Evolutionary conservation across 805 yeast genomes (phyloP).

Genomic region (Kluyveromyces starmeri): DNA sequence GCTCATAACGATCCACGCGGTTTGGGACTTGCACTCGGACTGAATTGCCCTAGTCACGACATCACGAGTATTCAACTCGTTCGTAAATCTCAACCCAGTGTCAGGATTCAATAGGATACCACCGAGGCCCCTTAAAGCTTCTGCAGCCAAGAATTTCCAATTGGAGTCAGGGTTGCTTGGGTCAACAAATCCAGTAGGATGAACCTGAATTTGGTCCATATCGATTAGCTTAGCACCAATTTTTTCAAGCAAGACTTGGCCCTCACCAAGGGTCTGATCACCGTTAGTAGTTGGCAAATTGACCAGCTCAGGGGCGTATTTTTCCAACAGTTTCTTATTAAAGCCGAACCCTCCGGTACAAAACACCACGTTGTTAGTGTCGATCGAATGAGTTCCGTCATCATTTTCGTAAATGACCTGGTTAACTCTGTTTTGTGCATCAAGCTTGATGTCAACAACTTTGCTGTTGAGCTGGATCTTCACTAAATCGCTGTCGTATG

Average conservation of each 20-base stretch:
- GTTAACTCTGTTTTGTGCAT: conserved; percentile 24
- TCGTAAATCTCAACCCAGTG: conserved; percentile 42
- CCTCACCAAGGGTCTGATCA: conserved; percentile 49
- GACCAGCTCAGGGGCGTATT: conserved; percentile 39
- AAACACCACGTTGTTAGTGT: conserved; percentile 34
- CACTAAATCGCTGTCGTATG: conserved; percentile 23
- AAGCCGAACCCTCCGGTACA: conserved; percentile 54
- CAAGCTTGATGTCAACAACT: conserved; percentile 28
- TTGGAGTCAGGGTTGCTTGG: conserved; percentile 32
- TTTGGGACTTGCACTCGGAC: conserved; percentile 22
- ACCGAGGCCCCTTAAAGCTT: conserved; percentile 50
- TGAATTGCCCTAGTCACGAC: conserved; percentile 38
- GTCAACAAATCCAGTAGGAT: conserved; percentile 54
- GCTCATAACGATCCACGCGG: conserved; percentile 33
- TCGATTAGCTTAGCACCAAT: conserved; percentile 43
- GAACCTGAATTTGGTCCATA: conserved; percentile 53
- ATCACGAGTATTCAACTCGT: conserved; percentile 49
- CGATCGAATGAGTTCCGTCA: conserved; percentile 18
- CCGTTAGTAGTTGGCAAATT: conserved; percentile 50
- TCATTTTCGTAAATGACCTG: conserved; percentile 36
- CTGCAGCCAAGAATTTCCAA: conserved; percentile 53
- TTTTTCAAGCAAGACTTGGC: conserved; percentile 40
- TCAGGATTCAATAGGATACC: conserved; percentile 41
- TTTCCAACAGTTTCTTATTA: conserved; percentile 31
- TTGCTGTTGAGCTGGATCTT: conserved; percentile 34